Base-by-base conservation (phyloP, 2,329 filamentous ascomycete genomes). In the Aureobasidium sp. region DNA sequence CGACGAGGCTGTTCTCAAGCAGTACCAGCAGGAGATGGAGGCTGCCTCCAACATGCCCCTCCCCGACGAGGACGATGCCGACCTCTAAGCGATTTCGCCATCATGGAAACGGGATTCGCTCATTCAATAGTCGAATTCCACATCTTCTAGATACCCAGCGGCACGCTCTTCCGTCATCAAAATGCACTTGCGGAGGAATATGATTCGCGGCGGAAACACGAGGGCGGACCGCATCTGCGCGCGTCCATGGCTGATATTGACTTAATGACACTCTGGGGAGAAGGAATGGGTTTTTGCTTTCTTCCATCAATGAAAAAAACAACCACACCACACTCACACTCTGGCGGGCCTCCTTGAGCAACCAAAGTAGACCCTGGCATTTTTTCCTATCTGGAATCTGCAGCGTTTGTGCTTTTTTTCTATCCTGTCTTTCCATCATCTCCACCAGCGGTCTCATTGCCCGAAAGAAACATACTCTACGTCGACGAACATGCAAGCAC, bases 21-120 rank as follows among this genome's bases (percentile, higher is more conserved):
- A 90, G 80, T 96, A 96, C 83, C 81, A 88, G 77, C 81, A 88
- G 78, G 94, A 99, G 83, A 96, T 99, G 90, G 78, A 84, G 65
- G 83, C 82, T 55, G 94, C 94, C 66, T 85, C 88, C 66, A 70
- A 82, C 66, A 85, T 89, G 85, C 91, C 94, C 72, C 90, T 99
- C 71, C 94, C 94, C 68, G 92, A 91, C 73, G 94, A 97, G 84
- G 90, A 95, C 68, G 93, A 96, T 70, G 86, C 90, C 68, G 79
- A 81, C 69, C 77, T 81, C 76, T 81, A 80, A 71, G 77, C 57
- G 61, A 49, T 44, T 62, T 61, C 32, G 61, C 47, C 61, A 36
- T 48, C 11, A 47, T 7, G 32, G 27, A 49, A 34, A 13, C 32
- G 39, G 49, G 25, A 45, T 41, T 30, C 45, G 37, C 13, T n/a